Evolutionary conservation across 2,329 filamentous ascomycete species (phyloP).

Genomic region (Microsporum canis): DNA sequence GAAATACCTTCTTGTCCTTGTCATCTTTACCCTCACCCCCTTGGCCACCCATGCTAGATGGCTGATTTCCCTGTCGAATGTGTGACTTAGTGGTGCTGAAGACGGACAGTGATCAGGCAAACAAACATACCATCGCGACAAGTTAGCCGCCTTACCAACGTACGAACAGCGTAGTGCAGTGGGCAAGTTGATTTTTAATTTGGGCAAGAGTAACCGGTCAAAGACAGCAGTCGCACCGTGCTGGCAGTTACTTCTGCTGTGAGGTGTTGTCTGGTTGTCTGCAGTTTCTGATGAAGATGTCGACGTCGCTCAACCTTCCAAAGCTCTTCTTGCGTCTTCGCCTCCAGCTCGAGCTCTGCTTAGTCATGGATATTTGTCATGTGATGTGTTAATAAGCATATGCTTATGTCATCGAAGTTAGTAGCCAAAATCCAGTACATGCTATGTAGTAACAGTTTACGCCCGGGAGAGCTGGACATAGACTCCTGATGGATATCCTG

Average conservation of each 20-base stretch:
- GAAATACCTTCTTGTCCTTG: conserved; percentile 80
- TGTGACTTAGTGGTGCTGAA: conserved; percentile 16
- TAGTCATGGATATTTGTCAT: background rate
- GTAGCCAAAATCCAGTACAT: no score
- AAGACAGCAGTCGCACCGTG: background rate
- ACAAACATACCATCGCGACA: conserved; percentile 27
- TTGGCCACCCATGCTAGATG: conserved; percentile 73
- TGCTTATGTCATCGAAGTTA: no score
- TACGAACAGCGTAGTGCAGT: background rate
- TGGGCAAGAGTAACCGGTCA: background rate
- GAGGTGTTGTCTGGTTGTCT: background rate
- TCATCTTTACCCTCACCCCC: conserved; percentile 67
- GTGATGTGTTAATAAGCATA: no score
- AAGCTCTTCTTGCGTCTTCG: background rate
- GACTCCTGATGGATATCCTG: background rate
- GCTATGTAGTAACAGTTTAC: no score
- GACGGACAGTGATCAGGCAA: conserved; percentile 5
- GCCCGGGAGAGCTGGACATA: background rate
- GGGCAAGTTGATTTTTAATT: background rate
- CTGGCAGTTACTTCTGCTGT: background rate
- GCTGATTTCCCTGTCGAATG: conserved; percentile 38
- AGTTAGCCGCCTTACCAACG: conserved; percentile 7
- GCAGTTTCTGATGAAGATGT: background rate
- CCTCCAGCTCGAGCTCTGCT: background rate
- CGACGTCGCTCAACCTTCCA: background rate